Evolutionary conservation across 176 grass and related monocot genomes (phyloP).

Genomic region (Calamus simplicifolius): DNA sequence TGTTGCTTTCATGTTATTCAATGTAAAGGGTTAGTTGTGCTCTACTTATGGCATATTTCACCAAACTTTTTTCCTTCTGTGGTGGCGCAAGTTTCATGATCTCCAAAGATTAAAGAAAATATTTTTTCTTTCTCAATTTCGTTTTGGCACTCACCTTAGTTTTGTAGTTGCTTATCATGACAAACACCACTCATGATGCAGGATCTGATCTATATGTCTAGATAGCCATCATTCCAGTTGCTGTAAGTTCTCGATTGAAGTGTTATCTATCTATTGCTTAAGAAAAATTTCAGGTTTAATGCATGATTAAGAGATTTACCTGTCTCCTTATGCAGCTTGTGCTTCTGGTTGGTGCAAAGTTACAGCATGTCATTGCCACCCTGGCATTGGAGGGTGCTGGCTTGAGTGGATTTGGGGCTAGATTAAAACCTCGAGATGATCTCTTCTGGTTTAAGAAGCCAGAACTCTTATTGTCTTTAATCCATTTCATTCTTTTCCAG

Average conservation of each 20-base stretch:
- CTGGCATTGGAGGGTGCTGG: constrained; percentile 75
- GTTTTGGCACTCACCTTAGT: neutral
- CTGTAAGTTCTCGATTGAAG: constrained; percentile 32
- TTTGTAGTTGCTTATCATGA: neutral
- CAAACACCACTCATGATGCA: constrained; percentile 33
- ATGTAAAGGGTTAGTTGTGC: constrained; percentile 51
- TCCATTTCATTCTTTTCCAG: constrained; percentile 97
- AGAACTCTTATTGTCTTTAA: constrained; percentile 73
- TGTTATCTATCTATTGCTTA: too few species aligned
- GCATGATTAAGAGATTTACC: too few species aligned
- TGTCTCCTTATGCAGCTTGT: constrained; percentile 47
- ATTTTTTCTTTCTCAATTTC: too few species aligned
- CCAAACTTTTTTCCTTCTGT: neutral
- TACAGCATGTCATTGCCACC: constrained; percentile 91
- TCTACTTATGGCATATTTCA: neutral
- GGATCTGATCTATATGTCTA: constrained; percentile 96
- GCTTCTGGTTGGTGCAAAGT: constrained; percentile 85
- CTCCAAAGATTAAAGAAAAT: too few species aligned
- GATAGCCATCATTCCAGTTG: constrained; percentile 91
- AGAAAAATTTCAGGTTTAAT: neutral
- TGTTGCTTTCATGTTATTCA: constrained; percentile 94
- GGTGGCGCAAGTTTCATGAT: too few species aligned
- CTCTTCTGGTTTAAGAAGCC: constrained; percentile 99
- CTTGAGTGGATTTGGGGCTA: constrained; percentile 50
- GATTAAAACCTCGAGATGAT: constrained; percentile 72